Evolutionary conservation across 177 flowering plant genomes (phyloP).

Genomic region (Vitis hybrid): DNA sequence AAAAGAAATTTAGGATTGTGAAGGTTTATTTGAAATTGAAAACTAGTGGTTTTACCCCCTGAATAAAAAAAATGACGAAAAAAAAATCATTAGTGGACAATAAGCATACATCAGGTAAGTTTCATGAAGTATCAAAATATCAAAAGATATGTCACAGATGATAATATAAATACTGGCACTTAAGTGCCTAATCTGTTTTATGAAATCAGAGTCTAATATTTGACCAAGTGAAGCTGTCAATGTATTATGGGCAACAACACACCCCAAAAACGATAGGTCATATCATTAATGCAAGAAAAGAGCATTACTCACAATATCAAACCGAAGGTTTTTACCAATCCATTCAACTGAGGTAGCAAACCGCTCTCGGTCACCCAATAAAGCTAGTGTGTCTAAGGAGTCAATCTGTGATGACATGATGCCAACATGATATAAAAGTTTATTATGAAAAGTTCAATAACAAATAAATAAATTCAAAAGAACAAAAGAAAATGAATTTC

Average conservation of each 20-base stretch:
- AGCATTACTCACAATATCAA: slow-evolving; percentile 84
- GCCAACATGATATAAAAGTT: slow-evolving; percentile 8
- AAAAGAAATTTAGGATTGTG: background rate
- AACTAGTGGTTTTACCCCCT: background rate
- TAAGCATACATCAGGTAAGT: no score
- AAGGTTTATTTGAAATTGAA: background rate
- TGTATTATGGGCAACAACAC: no score
- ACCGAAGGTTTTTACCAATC: slow-evolving; percentile 90
- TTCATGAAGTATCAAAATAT: no score
- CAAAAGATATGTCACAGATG: no score
- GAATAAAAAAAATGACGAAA: background rate
- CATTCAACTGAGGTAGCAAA: slow-evolving; percentile 91
- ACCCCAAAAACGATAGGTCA: background rate
- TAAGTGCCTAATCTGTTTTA: no score
- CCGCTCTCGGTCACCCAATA: slow-evolving; percentile 77
- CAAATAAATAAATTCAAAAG: background rate
- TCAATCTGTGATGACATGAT: slow-evolving; percentile 60
- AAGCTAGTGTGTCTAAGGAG: slow-evolving; percentile 86
- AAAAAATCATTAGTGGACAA: no score
- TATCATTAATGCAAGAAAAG: slow-evolving; percentile 5
- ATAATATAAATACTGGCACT: no score
- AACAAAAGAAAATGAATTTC: background rate
- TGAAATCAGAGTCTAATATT: no score
- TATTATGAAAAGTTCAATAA: background rate
- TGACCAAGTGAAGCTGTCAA: no score